Percentiles rank a stretch among this genome's conserved stretches.
Conservation (phyloP, 768 basidiomycete species). For the Lactifluus pinguis region DNA sequence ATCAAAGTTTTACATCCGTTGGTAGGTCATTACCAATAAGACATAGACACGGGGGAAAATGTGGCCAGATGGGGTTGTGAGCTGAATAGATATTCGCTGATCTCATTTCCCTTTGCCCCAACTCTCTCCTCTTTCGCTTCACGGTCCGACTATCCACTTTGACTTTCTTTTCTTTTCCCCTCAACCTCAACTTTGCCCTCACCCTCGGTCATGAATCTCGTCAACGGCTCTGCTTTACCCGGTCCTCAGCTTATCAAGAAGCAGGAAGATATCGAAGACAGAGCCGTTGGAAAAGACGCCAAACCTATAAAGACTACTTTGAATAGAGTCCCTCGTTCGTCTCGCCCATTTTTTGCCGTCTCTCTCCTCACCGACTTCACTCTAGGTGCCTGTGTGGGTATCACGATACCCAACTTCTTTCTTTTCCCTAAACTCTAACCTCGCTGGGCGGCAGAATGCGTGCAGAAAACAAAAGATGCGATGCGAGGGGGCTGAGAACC, state of each 20-base stretch:
- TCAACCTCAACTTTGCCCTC: neutral
- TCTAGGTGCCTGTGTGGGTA: slow-evolving; percentile 71
- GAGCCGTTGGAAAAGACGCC: slow-evolving; percentile 41
- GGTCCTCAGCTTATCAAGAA: slow-evolving; percentile 38
- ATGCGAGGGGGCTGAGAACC: slow-evolving; percentile 93
- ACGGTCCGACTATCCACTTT: neutral
- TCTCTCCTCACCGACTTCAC: slow-evolving; percentile 15
- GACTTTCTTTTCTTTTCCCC: slow-evolving; percentile 2
- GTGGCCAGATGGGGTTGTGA: neutral
- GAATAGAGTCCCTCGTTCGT: slow-evolving; percentile 82
- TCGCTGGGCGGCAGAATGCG: slow-evolving; percentile 55
- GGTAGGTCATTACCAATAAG: neutral
- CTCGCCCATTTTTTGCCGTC: slow-evolving; percentile 17
- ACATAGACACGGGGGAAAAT: neutral
- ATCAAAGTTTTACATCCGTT: neutral
- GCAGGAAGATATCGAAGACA: slow-evolving; percentile 46
- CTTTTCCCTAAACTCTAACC: slow-evolving; percentile 10
- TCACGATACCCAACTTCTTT: neutral
- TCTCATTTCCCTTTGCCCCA: neutral
- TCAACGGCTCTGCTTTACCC: slow-evolving; percentile 11
- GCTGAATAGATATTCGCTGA: neutral
- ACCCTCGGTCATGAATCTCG: slow-evolving; percentile 12
- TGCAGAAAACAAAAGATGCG: slow-evolving; percentile 97
- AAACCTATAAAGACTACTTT: slow-evolving; percentile 72
- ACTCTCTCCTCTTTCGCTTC: neutral